A percentile compares a stretch with the other conserved stretches of the same genome.
These are phyloP conservation scores for Paraconiothyrium sp. DNA, from an alignment of 2,329 filamentous ascomycete genomes.

Conservation along the genomic window DNA sequence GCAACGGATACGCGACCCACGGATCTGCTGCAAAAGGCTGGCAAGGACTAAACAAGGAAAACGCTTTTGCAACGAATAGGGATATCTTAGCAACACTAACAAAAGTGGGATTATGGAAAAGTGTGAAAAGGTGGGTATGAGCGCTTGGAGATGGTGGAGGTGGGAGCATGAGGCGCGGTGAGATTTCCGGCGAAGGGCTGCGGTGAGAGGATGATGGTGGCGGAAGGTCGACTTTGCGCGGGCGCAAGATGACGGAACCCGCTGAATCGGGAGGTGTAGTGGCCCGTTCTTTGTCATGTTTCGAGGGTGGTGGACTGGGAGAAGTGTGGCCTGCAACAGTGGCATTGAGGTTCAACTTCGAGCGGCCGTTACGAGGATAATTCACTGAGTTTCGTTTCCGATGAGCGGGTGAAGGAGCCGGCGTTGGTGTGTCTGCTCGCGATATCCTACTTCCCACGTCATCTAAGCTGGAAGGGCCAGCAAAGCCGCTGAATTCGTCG, in stretches of 20 bases:
- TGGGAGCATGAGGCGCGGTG: slow-evolving; percentile 44
- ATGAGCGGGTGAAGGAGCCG: slow-evolving; percentile 35
- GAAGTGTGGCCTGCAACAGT: slow-evolving; percentile 42
- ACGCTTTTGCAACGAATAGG: slow-evolving; percentile 75
- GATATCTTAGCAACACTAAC: slow-evolving; percentile 60
- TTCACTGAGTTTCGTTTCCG: slow-evolving; percentile 37
- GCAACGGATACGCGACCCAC: slow-evolving; percentile 71
- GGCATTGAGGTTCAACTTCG: slow-evolving; percentile 39
- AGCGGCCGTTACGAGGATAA: slow-evolving; percentile 43
- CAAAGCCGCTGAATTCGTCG: slow-evolving; percentile 56
- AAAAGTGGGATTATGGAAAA: slow-evolving; percentile 42
- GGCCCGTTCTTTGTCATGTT: slow-evolving; percentile 21
- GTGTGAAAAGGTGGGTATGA: slow-evolving; percentile 21
- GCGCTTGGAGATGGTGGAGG: slow-evolving; percentile 34
- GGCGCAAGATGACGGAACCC: slow-evolving; percentile 40
- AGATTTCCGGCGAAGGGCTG: slow-evolving; percentile 16
- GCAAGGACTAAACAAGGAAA: slow-evolving; percentile 72
- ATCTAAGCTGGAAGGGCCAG: slow-evolving; percentile 42
- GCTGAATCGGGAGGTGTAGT: slow-evolving; percentile 33
- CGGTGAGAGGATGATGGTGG: slow-evolving; percentile 17
- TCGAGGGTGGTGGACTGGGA: slow-evolving; percentile 42
- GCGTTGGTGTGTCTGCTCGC: slow-evolving; percentile 54
- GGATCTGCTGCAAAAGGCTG: slow-evolving; percentile 74
- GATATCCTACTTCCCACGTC: slow-evolving; percentile 54
- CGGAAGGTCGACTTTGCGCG: slow-evolving; percentile 41